phyloP scores from a whole-genome alignment of 2,329 filamentous ascomycete species.

The Claviceps quebecensis region DNA sequence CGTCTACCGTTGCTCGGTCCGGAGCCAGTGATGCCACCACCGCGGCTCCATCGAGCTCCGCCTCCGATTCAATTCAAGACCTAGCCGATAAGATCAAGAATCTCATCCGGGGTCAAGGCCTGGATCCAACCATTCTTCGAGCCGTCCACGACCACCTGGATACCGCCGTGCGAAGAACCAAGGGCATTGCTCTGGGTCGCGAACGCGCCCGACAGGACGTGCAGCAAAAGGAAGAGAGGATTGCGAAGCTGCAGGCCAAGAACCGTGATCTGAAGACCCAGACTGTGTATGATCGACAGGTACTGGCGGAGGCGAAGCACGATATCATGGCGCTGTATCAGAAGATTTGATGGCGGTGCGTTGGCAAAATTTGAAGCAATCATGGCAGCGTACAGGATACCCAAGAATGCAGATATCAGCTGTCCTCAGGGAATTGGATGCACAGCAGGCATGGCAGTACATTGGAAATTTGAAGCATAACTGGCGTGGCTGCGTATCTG shows the following conservation, averaged over 20 bases:
- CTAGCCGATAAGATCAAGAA: constrained; percentile 34
- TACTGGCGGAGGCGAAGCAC: constrained; percentile 24
- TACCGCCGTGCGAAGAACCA: constrained; percentile 41
- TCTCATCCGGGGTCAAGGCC: constrained; percentile 29
- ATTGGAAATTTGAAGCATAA: no score
- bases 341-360: constrained; percentile 15
- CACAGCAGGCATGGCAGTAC: no score
- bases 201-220: constrained; percentile 51
- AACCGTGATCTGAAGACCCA: constrained; percentile 26
- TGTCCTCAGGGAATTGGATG: no score
- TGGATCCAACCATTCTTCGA: constrained; percentile 23
- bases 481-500: no score
- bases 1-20: neutral
- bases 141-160: constrained; percentile 33
- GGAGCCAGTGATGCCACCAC: neutral
- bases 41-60: constrained; percentile 7
- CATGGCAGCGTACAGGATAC: no score
- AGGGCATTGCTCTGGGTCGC: constrained; percentile 49
- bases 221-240: constrained; percentile 43
- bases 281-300: constrained; percentile 16
- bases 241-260: constrained; percentile 22
- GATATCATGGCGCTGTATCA: constrained; percentile 23
- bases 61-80: constrained; percentile 14
- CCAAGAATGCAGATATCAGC: no score
- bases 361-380: no score